Conservation (phyloP, 2,329 filamentous ascomycete genomes). For the Cyphellophora attinorum region DNA sequence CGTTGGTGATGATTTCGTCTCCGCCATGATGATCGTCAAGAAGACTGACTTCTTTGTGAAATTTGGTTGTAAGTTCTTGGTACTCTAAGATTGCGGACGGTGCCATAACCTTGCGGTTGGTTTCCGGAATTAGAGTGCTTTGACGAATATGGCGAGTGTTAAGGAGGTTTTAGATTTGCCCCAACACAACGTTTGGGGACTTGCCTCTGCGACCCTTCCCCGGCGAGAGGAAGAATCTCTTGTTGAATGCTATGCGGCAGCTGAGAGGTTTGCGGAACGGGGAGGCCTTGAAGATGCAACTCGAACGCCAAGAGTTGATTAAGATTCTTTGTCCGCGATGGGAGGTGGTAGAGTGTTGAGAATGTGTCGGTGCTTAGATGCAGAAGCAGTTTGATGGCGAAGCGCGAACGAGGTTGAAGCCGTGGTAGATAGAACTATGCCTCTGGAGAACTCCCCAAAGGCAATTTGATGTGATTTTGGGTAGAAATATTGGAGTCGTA, state of each 20-base stretch:
- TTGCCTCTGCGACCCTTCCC: slow-evolving; percentile 99
- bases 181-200: slow-evolving; percentile 73
- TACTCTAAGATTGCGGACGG: slow-evolving; percentile 44
- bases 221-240: slow-evolving; percentile 97
- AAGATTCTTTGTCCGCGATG: slow-evolving; percentile 20
- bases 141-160: slow-evolving; percentile 45
- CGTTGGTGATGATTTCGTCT: slow-evolving; percentile 32
- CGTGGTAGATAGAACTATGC: slow-evolving; percentile 17
- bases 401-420: slow-evolving; percentile 17
- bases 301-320: slow-evolving; percentile 13
- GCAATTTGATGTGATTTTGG: slow-evolving; percentile 8
- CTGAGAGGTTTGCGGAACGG: slow-evolving; percentile 59
- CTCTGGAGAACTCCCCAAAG: slow-evolving; percentile 18
- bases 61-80: slow-evolving; percentile 12
- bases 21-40: slow-evolving; percentile 37
- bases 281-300: slow-evolving; percentile 16
- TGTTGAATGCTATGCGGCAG: slow-evolving; percentile 99
- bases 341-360: slow-evolving; percentile 39
- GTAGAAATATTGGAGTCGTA: too few relatives aligned
- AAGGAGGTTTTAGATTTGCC: slow-evolving; percentile 93
- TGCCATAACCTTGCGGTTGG: slow-evolving; percentile 55
- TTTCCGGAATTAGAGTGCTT: slow-evolving; percentile 12
- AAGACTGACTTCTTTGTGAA: slow-evolving; percentile 20
- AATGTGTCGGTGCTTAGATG: slow-evolving; percentile 32
- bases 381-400: slow-evolving; percentile 33